phyloP scores from a whole-genome alignment of 306 rosid species.

The Medicago truncatula region MtrunA17r5.0-ANR NC_053043.1:10239001-10239500 shows the following conservation, averaged over 20 bases:
- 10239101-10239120: background rate
- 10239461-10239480: slow-evolving; percentile 33
- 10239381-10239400: slow-evolving; percentile 77
- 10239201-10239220: slow-evolving; percentile 97
- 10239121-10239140: slow-evolving; percentile 22
- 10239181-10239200: slow-evolving; percentile 90
- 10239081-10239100: background rate
- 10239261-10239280: slow-evolving; percentile 82
- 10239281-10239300: slow-evolving; percentile 83
- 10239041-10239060: background rate
- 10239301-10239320: slow-evolving; percentile 71
- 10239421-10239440: slow-evolving; percentile 79
- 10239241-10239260: slow-evolving; percentile 77
- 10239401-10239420: slow-evolving; percentile 71
- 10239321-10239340: slow-evolving; percentile 85
- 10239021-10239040: background rate
- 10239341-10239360: slow-evolving; percentile 95
- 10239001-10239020: background rate
- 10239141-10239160: slow-evolving; percentile 34
- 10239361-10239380: slow-evolving; percentile 97
- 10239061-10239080: background rate
- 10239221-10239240: slow-evolving; percentile 97
- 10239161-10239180: slow-evolving; percentile 48
- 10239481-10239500: slow-evolving; percentile 48
- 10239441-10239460: slow-evolving; percentile 79